Conservation (phyloP, 352 stramenopile genomes). For the Phytopythium boreale region DNA sequence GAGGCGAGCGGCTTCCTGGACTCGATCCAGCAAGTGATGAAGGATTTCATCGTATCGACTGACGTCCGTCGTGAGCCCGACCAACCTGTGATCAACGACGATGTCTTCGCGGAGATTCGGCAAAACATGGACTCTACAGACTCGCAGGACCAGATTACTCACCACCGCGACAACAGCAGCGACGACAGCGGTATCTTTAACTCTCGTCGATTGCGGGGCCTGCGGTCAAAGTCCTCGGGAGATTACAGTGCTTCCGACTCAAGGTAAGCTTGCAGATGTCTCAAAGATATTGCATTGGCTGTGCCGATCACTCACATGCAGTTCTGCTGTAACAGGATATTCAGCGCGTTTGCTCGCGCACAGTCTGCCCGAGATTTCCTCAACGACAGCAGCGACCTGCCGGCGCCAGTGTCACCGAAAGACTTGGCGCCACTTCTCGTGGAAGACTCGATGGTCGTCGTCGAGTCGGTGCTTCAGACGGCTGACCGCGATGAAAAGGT, state of each 20-base stretch:
- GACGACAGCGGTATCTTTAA: not conserved
- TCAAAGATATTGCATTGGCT: not conserved
- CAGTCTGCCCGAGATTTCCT: slow-evolving; percentile 46
- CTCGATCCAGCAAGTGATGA: slow-evolving; percentile 82
- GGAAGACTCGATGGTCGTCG: slow-evolving; percentile 69
- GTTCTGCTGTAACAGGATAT: slow-evolving; percentile 11
- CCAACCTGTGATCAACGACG: slow-evolving; percentile 63
- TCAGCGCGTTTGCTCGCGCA: slow-evolving; percentile 33
- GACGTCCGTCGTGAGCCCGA: slow-evolving; percentile 20
- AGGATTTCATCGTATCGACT: slow-evolving; percentile 41
- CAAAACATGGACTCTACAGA: slow-evolving; percentile 29
- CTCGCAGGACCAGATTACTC: not conserved
- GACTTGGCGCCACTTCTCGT: slow-evolving; percentile 53
- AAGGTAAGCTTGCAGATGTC: slow-evolving; percentile 2
- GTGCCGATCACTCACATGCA: not conserved
- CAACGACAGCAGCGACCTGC: slow-evolving; percentile 29
- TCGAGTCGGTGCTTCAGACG: slow-evolving; percentile 76
- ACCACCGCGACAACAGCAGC: not conserved
- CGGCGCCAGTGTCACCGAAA: slow-evolving; percentile 20
- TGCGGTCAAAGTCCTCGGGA: slow-evolving; percentile 22
- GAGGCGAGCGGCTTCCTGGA: slow-evolving; percentile 76
- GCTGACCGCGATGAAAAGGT: slow-evolving; percentile 74
- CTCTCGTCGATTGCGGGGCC: slow-evolving; percentile 16
- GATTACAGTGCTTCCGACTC: slow-evolving; percentile 11
- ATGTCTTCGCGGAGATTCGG: slow-evolving; percentile 65